Conservation (phyloP, 2,329 filamentous ascomycete genomes). For the Fusarium nematophilum region DNA sequence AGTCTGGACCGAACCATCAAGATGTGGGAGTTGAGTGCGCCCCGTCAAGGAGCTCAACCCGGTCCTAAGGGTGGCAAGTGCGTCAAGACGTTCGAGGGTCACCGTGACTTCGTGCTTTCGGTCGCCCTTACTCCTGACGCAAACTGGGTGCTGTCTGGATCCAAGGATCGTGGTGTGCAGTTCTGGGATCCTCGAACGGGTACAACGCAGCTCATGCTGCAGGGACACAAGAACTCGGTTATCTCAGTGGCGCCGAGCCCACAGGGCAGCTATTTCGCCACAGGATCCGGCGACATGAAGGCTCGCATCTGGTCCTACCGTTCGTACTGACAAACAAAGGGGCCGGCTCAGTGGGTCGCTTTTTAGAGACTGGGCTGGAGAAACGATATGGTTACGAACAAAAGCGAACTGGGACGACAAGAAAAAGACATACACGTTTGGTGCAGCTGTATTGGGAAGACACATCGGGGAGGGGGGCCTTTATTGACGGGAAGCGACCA, state of each 20-base stretch:
- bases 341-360: constrained; percentile 20
- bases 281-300: constrained; percentile 96
- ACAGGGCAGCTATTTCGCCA: constrained; percentile 88
- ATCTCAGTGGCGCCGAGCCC: constrained; percentile 97
- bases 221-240: constrained; percentile 98
- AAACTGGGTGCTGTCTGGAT: constrained; percentile 95
- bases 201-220: constrained; percentile 95
- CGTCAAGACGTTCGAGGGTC: constrained; percentile 95
- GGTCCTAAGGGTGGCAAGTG: constrained; percentile 89
- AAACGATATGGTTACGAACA: constrained; percentile 19
- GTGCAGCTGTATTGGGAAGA: constrained; percentile 27
- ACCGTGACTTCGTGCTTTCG: constrained; percentile 96
- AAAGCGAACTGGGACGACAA: constrained; percentile 19
- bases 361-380: constrained; percentile 22
- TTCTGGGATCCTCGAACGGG: constrained; percentile 98
- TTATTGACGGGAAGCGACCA: constrained; percentile 23
- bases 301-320: constrained; percentile 96
- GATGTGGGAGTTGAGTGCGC: constrained; percentile 93
- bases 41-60: constrained; percentile 73
- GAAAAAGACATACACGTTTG: constrained; percentile 16
- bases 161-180: constrained; percentile 96
- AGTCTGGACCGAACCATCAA: constrained; percentile 98
- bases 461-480: constrained; percentile 13
- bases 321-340: constrained; percentile 51
- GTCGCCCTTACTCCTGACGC: constrained; percentile 95